These are phyloP conservation scores for Zasmidium cellare DNA, from an alignment of 2,329 filamentous ascomycete genomes.

Conservation along the genomic window DNA sequence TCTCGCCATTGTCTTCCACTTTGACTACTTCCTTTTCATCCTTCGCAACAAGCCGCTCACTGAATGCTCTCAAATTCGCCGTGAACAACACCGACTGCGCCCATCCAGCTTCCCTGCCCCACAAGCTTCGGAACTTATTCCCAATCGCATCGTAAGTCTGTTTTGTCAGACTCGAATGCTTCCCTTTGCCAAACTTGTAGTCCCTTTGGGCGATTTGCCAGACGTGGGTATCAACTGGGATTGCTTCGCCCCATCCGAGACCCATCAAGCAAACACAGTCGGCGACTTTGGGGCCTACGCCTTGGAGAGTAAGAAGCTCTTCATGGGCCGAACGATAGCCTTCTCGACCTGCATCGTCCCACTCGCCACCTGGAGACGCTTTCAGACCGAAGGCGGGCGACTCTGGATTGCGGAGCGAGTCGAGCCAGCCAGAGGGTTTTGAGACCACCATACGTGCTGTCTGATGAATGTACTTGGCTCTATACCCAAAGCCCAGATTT, in stretches of 20 bases:
- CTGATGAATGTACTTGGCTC: slow-evolving; percentile 86
- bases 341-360: slow-evolving; percentile 51
- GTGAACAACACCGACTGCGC: slow-evolving; percentile 96
- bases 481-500: slow-evolving; percentile 87
- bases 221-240: slow-evolving; percentile 96
- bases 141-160: slow-evolving; percentile 86
- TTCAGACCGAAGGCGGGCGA: slow-evolving; percentile 59
- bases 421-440: slow-evolving; percentile 70
- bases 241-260: slow-evolving; percentile 89
- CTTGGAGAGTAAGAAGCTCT: slow-evolving; percentile 73
- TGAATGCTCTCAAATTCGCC: slow-evolving; percentile 83
- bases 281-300: slow-evolving; percentile 93
- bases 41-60: slow-evolving; percentile 60
- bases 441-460: slow-evolving; percentile 77
- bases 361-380: slow-evolving; percentile 48
- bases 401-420: slow-evolving; percentile 75
- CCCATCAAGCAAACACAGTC: slow-evolving; percentile 98
- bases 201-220: slow-evolving; percentile 98
- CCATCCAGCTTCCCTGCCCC: slow-evolving; percentile 95
- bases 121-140: slow-evolving; percentile 82
- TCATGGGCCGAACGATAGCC: slow-evolving; percentile 81
- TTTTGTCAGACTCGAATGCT: slow-evolving; percentile 83
- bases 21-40: slow-evolving; percentile 42
- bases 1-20: slow-evolving; percentile 35
- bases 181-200: slow-evolving; percentile 85